These are phyloP conservation scores for Ogataea nakhonphanomensis DNA, from an alignment of 805 yeast species.

Conservation along the genomic window DNA sequence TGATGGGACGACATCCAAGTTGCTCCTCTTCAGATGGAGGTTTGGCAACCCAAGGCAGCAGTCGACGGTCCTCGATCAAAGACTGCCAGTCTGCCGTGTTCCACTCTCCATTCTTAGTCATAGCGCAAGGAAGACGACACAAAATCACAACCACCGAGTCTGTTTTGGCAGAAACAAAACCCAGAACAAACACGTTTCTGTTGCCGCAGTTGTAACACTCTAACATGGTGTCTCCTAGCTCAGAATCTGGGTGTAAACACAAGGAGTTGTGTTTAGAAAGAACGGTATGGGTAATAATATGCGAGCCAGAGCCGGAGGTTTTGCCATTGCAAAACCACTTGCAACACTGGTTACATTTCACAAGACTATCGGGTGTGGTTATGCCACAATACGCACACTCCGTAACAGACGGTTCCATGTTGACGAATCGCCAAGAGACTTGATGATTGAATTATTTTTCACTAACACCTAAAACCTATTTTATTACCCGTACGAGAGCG, in stretches of 20 bases:
- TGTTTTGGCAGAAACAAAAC: constrained; percentile 82
- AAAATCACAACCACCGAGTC: constrained; percentile 83
- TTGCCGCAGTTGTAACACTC: constrained; percentile 92
- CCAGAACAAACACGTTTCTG: constrained; percentile 73
- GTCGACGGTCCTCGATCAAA: constrained; percentile 71
- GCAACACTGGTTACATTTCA: constrained; percentile 70
- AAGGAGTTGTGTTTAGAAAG: constrained; percentile 73
- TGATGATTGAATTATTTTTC: constrained; percentile 15
- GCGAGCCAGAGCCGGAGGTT: constrained; percentile 55
- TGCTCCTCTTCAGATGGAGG: constrained; percentile 64
- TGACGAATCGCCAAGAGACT: constrained; percentile 4
- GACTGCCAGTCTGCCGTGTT: constrained; percentile 87
- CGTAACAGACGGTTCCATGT: constrained; percentile 11
- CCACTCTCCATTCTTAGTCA: constrained; percentile 73
- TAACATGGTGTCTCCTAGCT: constrained; percentile 78
- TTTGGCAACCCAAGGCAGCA: constrained; percentile 78
- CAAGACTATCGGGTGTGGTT: constrained; percentile 58
- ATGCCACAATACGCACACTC: constrained; percentile 73
- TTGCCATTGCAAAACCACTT: constrained; percentile 90
- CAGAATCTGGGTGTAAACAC: constrained; percentile 72
- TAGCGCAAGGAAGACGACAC: constrained; percentile 88
- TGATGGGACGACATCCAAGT: constrained; percentile 51
- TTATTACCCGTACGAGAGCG: constrained; percentile 2
- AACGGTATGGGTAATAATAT: constrained; percentile 82
- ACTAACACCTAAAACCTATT: constrained; percentile 7